These are phyloP conservation scores for Begonia loranthoides DNA, from an alignment of 306 rosid species.

Conservation along the genomic window DNA sequence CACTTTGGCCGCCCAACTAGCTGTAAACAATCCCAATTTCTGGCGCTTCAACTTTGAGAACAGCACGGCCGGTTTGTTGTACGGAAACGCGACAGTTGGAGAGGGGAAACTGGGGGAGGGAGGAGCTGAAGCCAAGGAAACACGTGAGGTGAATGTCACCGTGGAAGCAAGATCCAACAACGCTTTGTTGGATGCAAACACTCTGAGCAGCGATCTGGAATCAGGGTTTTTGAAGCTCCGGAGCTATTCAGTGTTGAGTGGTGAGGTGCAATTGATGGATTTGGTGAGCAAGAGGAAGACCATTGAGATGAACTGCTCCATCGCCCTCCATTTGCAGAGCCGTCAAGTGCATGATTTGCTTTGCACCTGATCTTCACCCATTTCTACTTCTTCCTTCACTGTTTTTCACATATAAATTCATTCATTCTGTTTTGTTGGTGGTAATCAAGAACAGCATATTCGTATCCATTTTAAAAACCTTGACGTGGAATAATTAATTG, in stretches of 20 bases:
- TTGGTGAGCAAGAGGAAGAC: constrained; percentile 21
- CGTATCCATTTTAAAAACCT: too few species aligned
- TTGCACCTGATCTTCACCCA: constrained; percentile 11
- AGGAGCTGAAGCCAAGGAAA: constrained; percentile 16
- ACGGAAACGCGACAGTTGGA: constrained; percentile 18
- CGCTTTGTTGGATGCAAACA: constrained; percentile 1
- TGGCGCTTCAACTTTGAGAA: constrained; percentile 27
- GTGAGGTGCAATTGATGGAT: constrained; percentile 27
- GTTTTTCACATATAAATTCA: too few species aligned
- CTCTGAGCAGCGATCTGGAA: constrained; percentile 14
- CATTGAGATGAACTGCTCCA: constrained; percentile 27
- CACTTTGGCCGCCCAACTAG: constrained; percentile 17
- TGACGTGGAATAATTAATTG: too few species aligned
- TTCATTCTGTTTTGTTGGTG: too few species aligned
- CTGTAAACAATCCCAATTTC: constrained; percentile 34
- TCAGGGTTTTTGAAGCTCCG: constrained; percentile 34
- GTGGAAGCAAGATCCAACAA: constrained; percentile 17
- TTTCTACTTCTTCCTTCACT: too few species aligned
- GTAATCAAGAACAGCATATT: too few species aligned
- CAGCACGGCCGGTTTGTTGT: constrained; percentile 14
- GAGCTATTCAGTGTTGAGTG: constrained; percentile 21
- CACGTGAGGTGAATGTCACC: constrained; percentile 7
- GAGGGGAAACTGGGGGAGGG: constrained; percentile 7
- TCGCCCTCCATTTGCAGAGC: constrained; percentile 33
- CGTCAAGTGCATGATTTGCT: constrained; percentile 17